Evolutionary conservation across 2,329 filamentous ascomycete genomes (phyloP).

Genomic region (Talaromyces verruculosus): DNA sequence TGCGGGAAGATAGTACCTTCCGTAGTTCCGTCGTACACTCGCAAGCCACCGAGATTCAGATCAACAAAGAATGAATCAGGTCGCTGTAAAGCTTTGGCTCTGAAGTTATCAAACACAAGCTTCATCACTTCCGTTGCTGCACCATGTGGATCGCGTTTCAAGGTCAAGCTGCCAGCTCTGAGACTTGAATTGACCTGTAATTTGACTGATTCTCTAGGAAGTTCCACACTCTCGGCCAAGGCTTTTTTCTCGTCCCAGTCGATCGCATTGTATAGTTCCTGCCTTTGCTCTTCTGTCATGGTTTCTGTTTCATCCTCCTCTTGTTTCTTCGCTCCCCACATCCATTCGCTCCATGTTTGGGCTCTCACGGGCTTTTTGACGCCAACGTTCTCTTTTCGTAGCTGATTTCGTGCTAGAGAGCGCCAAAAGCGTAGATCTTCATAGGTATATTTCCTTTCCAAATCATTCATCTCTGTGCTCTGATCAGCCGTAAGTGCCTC

Average conservation of each 20-base stretch:
- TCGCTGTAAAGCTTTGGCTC: slow-evolving; percentile 82
- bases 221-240: slow-evolving; percentile 80
- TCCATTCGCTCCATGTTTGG: slow-evolving; percentile 88
- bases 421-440: slow-evolving; percentile 98
- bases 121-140: slow-evolving; percentile 78
- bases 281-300: slow-evolving; percentile 92
- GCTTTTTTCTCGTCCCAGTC: slow-evolving; percentile 97
- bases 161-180: slow-evolving; percentile 92
- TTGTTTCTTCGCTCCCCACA: slow-evolving; percentile 78
- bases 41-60: slow-evolving; percentile 84
- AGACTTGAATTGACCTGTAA: slow-evolving; percentile 88
- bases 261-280: slow-evolving; percentile 95
- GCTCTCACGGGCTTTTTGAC: slow-evolving; percentile 71
- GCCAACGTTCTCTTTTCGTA: slow-evolving; percentile 91
- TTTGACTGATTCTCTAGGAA: slow-evolving; percentile 88
- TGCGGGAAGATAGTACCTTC: slow-evolving; percentile 87
- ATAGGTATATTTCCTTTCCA: slow-evolving; percentile 87
- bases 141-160: slow-evolving; percentile 81
- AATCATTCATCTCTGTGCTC: slow-evolving; percentile 65
- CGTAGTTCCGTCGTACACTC: slow-evolving; percentile 94
- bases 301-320: slow-evolving; percentile 73
- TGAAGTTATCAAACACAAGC: slow-evolving; percentile 91
- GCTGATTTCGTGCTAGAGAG: slow-evolving; percentile 86
- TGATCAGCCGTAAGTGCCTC: slow-evolving; percentile 68
- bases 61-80: slow-evolving; percentile 89